Evolutionary conservation across 2,329 filamentous ascomycete species (phyloP), one percentile per base, ranked within the genome.

Genomic region (Acrocalymma vagum): DNA sequence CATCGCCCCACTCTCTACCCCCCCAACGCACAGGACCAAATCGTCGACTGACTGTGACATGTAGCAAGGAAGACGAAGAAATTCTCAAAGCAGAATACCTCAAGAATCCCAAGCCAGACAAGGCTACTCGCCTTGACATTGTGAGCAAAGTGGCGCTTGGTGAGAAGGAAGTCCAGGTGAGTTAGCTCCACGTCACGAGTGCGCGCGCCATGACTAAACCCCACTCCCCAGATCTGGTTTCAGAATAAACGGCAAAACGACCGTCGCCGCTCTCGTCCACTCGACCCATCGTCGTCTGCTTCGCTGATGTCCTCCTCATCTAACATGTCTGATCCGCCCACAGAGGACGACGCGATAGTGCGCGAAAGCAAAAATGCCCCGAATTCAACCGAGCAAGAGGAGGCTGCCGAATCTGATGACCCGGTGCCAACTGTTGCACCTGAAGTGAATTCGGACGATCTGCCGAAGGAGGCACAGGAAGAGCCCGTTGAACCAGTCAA

Each of bases 171-270:
- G 90, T 96, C 24, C 93, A 96, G 84, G 93, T 96, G 34, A 50
- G 29, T 47, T 42, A 44, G 24, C 36, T 48, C 46, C 51, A 56
- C 53, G 60, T 65, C 59, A 59, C 56, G 44, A 48, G 50, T 45
- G 46, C 32, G 51, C 51, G 64, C 51, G 51, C 48, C 43, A 47
- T 55, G 54, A 55, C 60, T 70, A 62, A 72, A 29, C 33, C 25
- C 27, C 42, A 28, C 43, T 33, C 24, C 29, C 28, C 55, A 96
- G 93, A 96, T 96, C 59, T 97, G 93, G 93, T 96, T 96, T 73
- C 93, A 96, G 65, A 96, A 96, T 64, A 84, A 91, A 63, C 83
- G 93, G 53, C 93, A 97, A 70, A 96, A 95, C 71, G 90, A 95
- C 68, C 83, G 93, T 58, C 84, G 93, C 55, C 95, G 93, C 75